These are phyloP conservation scores for Ormosia emarginata DNA, from an alignment of 306 rosid species.

Conservation along the genomic window DNA sequence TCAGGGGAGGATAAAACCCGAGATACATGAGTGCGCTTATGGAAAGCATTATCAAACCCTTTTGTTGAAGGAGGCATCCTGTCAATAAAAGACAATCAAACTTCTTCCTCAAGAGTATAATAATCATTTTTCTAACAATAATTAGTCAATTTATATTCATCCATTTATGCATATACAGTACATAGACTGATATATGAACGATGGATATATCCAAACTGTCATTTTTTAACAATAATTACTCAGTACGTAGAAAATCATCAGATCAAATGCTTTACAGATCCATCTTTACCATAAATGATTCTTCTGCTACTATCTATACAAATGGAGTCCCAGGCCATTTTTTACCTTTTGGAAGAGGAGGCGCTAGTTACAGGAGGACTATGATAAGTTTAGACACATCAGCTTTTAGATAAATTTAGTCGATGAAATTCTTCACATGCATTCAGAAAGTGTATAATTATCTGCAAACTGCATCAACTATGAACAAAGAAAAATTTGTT, in stretches of 20 bases:
- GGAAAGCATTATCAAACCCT: conserved; percentile 50
- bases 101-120: not conserved
- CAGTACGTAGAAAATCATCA: not conserved
- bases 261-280: not conserved
- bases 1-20: conserved; percentile 59
- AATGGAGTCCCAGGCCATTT: not conserved
- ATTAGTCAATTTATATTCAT: not conserved
- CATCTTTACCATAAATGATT: not conserved
- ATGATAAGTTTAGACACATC: not conserved
- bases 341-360: not conserved
- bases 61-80: conserved; percentile 43
- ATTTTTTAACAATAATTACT: not conserved
- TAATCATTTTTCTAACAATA: not conserved
- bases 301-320: not conserved
- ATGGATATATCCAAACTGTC: not conserved
- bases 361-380: not conserved
- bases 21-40: conserved; percentile 43
- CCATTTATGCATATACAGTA: not conserved
- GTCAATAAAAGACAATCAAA: conserved; percentile 26
- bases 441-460: not conserved
- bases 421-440: not conserved
- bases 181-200: not conserved
- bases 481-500: not conserved
- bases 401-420: not conserved
- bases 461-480: not conserved